A percentile compares a stretch with the other conserved stretches of the same genome.
These are phyloP conservation scores for Yamadazyma membranifaciens DNA, from an alignment of 1,139 yeast genomes.

Conservation along the genomic window DNA sequence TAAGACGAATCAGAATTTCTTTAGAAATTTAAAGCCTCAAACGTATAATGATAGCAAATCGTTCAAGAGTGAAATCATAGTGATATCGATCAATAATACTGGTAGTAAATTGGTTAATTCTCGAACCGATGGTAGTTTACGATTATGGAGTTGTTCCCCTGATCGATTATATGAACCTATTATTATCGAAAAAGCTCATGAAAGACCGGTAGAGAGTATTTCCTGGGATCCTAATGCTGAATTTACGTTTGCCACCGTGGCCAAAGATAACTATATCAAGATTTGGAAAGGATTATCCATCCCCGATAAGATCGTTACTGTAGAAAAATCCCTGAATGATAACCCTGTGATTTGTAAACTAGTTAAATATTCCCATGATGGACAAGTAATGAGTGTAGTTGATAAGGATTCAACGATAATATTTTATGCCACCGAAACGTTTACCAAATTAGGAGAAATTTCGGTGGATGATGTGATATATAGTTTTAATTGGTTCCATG, in stretches of 20 bases:
- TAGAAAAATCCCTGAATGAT: conserved; percentile 19
- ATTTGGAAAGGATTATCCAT: conserved; percentile 55
- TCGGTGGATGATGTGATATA: conserved; percentile 28
- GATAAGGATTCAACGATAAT: conserved; percentile 36
- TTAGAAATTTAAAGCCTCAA: conserved; percentile 23
- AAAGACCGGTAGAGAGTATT: conserved; percentile 46
- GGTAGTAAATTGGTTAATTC: conserved; percentile 47
- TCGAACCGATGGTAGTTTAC: conserved; percentile 44
- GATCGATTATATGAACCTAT: conserved; percentile 33
- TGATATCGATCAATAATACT: conserved; percentile 32
- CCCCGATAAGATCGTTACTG: conserved; percentile 31
- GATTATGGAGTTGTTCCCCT: conserved; percentile 39
- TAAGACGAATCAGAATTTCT: conserved; percentile 14
- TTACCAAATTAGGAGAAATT: conserved; percentile 24
- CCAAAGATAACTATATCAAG: conserved; percentile 51
- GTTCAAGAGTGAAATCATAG: conserved; percentile 30
- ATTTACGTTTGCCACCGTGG: conserved; percentile 56
- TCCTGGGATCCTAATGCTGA: conserved; percentile 63
- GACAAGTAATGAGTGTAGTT: conserved; percentile 48
- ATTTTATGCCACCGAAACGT: conserved; percentile 27
- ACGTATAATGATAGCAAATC: conserved; percentile 29
- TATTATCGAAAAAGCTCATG: conserved; percentile 45
- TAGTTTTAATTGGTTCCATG: conserved; percentile 39
- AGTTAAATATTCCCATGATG: conserved; percentile 52
- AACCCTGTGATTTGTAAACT: conserved; percentile 22